Evolutionary conservation across 805 yeast genomes (phyloP).

Genomic region (Candida ulmi): DNA sequence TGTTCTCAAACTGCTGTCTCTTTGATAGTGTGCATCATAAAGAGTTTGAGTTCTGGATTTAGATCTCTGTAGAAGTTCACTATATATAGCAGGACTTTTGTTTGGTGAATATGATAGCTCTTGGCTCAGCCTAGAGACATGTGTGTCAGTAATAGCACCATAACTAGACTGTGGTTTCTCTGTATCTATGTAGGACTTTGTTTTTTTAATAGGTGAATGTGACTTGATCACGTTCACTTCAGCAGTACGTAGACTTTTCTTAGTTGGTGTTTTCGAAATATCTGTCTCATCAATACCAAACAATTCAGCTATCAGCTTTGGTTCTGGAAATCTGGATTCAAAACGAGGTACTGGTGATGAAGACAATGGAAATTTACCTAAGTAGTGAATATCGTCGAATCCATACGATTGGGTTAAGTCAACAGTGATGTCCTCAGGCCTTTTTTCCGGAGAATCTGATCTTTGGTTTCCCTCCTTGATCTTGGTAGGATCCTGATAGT

Average conservation of each 20-base stretch:
- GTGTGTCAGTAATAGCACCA: too few species aligned
- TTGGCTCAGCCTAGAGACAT: too few species aligned
- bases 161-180: too few species aligned
- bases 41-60: not conserved
- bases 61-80: not conserved
- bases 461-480: not conserved
- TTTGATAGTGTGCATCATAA: not conserved
- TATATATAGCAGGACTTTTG: too few species aligned
- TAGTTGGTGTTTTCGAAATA: not conserved
- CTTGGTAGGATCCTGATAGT: not conserved
- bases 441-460: not conserved
- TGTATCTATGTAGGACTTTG: too few species aligned
- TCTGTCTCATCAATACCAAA: conserved; percentile 9
- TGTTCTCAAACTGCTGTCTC: not conserved
- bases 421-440: not conserved
- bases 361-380: conserved; percentile 3
- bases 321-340: conserved; percentile 16
- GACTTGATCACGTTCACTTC: too few species aligned
- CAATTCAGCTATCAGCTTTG: conserved; percentile 12
- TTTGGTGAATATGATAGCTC: too few species aligned
- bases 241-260: too few species aligned
- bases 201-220: too few species aligned
- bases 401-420: not conserved
- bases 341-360: conserved; percentile 14
- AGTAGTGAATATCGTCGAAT: not conserved